Evolutionary conservation across 2,329 filamentous ascomycete genomes (phyloP), one percentile per base, ranked within the genome.

Genomic region (Fusarium sp.): DNA sequence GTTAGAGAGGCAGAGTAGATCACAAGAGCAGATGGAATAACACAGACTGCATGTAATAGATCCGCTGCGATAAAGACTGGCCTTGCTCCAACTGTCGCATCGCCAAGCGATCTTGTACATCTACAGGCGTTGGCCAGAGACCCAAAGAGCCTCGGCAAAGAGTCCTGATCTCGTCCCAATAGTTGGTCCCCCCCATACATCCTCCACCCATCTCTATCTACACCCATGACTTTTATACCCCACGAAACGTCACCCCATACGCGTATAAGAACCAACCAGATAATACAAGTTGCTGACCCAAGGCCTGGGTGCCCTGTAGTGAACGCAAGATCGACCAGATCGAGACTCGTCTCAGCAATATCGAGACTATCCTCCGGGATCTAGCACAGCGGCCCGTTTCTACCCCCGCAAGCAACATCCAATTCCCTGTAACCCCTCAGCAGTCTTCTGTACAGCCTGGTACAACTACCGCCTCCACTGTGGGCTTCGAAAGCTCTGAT

Each of bases 121-220:
- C 88, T 6, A 89, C 87, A 0, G 88, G 88, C 5, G 82, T 84
- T 14, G 86, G 87, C 9, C 88, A 90, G 76, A 86, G 87, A 68
- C 86, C 88, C 29, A 89, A 87, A 77, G 88, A 90, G 76, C 82
- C 84, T 52, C 84, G 88, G 45, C 88, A 90, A 76, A 83, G 89
- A 62, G 88, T 91, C 43, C 82, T 91, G 71, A 90, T 91, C 68
- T 90, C 89, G 3, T 88, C 88, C 50, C 88, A 90, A 85, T 91
- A 91, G 88, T 90, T 81, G 75, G 87, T 83, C 54, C 41, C 52
- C 56, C 39, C 60, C 61, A 22, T 68, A 13, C 39, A 18, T 37
- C 59, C 16, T 56, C 29, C 20, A 43, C 39, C 29, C 18, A 45
- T n/a, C 18, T 10, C 16, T 18, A 27, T 13, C 48, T 24, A 14